A percentile compares a stretch with the other conserved stretches of the same genome.
Evolutionary conservation across 2,329 filamentous ascomycete genomes (phyloP).

Genomic region (Epichloe scottii): DNA sequence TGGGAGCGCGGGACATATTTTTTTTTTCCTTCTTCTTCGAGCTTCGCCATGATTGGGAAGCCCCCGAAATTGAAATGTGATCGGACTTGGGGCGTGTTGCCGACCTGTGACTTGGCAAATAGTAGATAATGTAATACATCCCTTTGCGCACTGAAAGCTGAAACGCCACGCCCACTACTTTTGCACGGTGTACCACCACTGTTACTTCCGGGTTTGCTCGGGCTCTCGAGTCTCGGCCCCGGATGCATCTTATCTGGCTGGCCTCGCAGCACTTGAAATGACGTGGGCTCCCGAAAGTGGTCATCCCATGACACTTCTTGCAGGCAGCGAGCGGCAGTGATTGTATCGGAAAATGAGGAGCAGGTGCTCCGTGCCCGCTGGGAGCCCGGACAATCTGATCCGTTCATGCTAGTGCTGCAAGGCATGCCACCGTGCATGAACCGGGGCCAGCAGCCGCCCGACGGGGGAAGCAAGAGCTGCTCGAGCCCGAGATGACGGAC

Average conservation of each 20-base stretch:
- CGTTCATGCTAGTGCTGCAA: background rate
- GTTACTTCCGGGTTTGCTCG: too few species aligned
- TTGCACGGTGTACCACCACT: too few species aligned
- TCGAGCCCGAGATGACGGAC: too few species aligned
- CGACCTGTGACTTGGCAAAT: too few species aligned
- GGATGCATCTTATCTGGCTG: too few species aligned
- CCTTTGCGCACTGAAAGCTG: too few species aligned
- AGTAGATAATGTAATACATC: too few species aligned
- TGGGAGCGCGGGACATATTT: background rate
- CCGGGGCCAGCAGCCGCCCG: background rate
- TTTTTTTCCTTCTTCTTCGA: background rate
- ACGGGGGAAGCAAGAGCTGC: background rate
- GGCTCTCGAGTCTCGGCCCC: background rate
- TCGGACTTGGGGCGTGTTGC: too few species aligned
- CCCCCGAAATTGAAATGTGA: too few species aligned
- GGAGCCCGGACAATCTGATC: background rate
- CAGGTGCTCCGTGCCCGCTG: background rate
- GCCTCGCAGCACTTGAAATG: background rate
- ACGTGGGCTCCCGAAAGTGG: background rate
- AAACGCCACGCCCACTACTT: too few species aligned
- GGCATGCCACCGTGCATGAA: background rate
- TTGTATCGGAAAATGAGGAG: too few species aligned
- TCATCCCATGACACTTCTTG: background rate
- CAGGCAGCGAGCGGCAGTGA: background rate
- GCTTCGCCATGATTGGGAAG: background rate